Conservation (phyloP, 148 eudicot genomes). For the Fagopyrum esculentum region DNA sequence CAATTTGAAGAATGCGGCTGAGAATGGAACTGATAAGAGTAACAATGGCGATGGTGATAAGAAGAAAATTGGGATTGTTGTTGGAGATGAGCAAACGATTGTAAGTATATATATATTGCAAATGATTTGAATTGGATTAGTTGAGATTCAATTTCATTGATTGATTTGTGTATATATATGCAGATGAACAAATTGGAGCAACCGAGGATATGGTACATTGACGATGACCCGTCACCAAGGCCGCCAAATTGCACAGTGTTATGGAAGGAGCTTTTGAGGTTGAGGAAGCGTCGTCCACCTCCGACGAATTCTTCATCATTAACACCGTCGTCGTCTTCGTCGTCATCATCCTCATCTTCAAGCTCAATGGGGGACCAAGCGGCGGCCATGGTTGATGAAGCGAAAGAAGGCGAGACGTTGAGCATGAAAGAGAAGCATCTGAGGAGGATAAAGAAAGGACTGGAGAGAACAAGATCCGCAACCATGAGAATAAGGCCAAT, state of each 20-base stretch:
- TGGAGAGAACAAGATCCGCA: slow-evolving; percentile 49
- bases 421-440: slow-evolving; percentile 28
- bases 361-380: slow-evolving; percentile 23
- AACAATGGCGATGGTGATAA: neutral
- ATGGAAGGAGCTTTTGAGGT: slow-evolving; percentile 54
- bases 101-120: neutral
- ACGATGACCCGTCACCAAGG: slow-evolving; percentile 69
- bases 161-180: no score
- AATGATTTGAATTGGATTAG: neutral
- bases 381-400: slow-evolving; percentile 27
- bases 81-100: neutral
- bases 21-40: slow-evolving; percentile 7
- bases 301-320: slow-evolving; percentile 32
- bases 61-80: slow-evolving; percentile 4
- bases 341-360: slow-evolving; percentile 16
- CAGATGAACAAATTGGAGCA: neutral
- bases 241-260: slow-evolving; percentile 66
- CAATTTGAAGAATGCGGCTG: slow-evolving; percentile 16
- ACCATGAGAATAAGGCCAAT: slow-evolving; percentile 45
- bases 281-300: slow-evolving; percentile 41
- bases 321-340: slow-evolving; percentile 32
- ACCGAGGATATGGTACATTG: slow-evolving; percentile 41
- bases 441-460: slow-evolving; percentile 42
- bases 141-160: neutral
- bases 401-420: slow-evolving; percentile 23